Evolutionary conservation across 2,329 filamentous ascomycete species (phyloP).

Genomic region (Colletotrichum coccodes): DNA sequence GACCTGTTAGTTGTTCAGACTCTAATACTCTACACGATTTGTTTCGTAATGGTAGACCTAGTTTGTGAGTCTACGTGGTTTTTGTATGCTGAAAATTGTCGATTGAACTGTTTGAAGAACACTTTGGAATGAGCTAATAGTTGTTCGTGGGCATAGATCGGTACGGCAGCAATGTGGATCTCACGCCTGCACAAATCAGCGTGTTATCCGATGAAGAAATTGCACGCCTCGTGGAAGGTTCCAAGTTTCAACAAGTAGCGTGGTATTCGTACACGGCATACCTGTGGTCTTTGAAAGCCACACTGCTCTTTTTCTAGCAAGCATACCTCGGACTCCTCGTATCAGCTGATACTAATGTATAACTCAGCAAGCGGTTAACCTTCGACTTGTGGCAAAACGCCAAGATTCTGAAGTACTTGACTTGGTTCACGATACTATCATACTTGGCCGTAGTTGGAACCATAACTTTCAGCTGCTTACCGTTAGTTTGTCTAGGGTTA

Average conservation of each 20-base stretch:
- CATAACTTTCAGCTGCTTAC: slow-evolving; percentile 16
- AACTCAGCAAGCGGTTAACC: slow-evolving; percentile 37
- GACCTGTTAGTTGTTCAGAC: too few relatives aligned
- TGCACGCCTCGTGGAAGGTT: slow-evolving; percentile 42
- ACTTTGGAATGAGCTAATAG: slow-evolving; percentile 9
- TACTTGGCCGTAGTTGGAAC: slow-evolving; percentile 22
- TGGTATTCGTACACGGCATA: slow-evolving; percentile 52
- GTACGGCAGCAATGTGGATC: slow-evolving; percentile 22
- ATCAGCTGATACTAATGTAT: background rate
- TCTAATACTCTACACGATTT: slow-evolving; percentile 44
- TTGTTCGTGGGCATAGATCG: background rate
- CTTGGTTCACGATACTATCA: slow-evolving; percentile 12
- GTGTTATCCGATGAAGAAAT: slow-evolving; percentile 41
- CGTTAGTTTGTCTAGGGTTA: background rate
- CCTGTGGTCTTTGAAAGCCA: slow-evolving; percentile 46
- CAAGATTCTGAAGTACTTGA: background rate
- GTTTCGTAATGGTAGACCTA: slow-evolving; percentile 47
- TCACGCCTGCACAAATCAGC: slow-evolving; percentile 8
- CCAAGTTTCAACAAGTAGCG: slow-evolving; percentile 47
- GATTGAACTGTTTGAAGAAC: background rate
- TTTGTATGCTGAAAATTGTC: background rate
- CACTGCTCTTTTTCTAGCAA: slow-evolving; percentile 40
- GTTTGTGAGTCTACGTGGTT: slow-evolving; percentile 38
- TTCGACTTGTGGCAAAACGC: slow-evolving; percentile 39
- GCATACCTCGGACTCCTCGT: background rate